Evolutionary conservation across 768 basidiomycete genomes (phyloP), one percentile per base, ranked within the genome.

Genomic region (Podaxis mareebaensis): DNA sequence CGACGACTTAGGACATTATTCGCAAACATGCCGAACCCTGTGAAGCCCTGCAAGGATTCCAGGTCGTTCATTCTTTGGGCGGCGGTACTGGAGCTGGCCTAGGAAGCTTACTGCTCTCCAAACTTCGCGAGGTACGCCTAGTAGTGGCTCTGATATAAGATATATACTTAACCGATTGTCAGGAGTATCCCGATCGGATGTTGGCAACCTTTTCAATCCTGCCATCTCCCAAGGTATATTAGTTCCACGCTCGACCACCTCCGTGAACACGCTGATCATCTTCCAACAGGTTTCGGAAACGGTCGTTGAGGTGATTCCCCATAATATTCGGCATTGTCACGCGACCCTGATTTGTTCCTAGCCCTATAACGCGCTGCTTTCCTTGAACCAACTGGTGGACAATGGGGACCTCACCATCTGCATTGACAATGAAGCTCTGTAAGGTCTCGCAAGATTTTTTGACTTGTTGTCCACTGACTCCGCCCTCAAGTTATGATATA

Each of bases 81-180:
- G 95, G 95, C 64, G 95, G 95, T 40, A 96, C 92, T 2, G 95
- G 94, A 40, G 87, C 94, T 24, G 95, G 95, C 17, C 75, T 96
- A 46, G 94, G 94, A 42, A 89, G 88, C 61, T 78, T 96, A 48
- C 77, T 96, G 59, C 75, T 96, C 39, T 86, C 88, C 40, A 95
- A 95, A 71, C 76, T 95, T 64, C 85, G 92, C 58, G 93, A 95
- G 78, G 92, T 83, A 64, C 67, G 81, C 69, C 46, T 64, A 65
- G 51, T 39, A 38, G 17, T 39, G 8, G 5, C 22, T 26, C 39
- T 20, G 20, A 2, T 40, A 36, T 53, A 24, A 5, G 39, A n/a
- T 30, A 48, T 33, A 49, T 60, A 15, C 42, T 15, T 65, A 28
- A 61, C 54, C 42, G 49, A 56, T 33, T 55, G 49, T 12, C 55